phyloP scores from a whole-genome alignment of 306 rosid species.

The Trifolium repens region DNA sequence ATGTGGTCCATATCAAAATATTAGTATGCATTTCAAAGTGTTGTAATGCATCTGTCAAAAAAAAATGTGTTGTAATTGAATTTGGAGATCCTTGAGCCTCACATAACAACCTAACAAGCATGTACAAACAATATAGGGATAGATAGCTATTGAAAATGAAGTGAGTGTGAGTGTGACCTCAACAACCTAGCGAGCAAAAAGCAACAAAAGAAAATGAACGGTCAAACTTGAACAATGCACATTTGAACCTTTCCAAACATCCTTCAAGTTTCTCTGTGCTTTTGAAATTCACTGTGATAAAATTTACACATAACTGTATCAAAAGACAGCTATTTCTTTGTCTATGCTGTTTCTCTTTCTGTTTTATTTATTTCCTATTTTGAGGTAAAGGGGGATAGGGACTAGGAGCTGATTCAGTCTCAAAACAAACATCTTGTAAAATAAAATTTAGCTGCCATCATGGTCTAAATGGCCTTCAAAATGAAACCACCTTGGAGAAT shows the following conservation, averaged over 20 bases:
- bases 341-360: constrained; percentile 31
- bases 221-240: background rate
- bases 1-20: background rate
- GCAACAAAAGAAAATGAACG: background rate
- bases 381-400: constrained; percentile 3
- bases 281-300: constrained; percentile 29
- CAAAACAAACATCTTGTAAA: constrained; percentile 26
- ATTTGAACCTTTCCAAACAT: background rate
- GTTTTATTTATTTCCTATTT: constrained; percentile 31
- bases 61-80: background rate
- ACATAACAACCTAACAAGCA: background rate
- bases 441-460: constrained; percentile 9
- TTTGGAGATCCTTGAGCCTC: background rate
- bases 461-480: constrained; percentile 34
- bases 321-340: constrained; percentile 26
- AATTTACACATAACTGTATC: constrained; percentile 43
- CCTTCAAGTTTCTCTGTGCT: background rate
- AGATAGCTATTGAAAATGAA: background rate
- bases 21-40: background rate
- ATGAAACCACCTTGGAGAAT: constrained; percentile 21
- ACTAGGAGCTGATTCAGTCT: constrained; percentile 26
- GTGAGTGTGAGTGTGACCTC: background rate
- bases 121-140: background rate
- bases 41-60: background rate
- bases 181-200: background rate